Conservation (phyloP, 1,284 basidiomycete genomes). For the Malassezia caprae region DNA sequence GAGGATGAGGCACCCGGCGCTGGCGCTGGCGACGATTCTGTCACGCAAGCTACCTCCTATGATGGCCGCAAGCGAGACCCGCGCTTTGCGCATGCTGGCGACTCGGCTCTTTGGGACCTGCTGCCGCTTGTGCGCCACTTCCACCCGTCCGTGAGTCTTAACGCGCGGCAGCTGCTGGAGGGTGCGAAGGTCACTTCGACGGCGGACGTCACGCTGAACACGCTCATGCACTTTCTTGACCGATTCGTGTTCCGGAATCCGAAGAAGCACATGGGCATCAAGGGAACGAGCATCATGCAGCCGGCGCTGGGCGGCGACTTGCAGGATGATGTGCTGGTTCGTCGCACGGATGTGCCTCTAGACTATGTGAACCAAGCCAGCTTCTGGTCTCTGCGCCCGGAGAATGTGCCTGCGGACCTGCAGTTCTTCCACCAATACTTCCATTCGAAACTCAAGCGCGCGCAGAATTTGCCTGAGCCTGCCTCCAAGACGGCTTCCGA, state of each 20-base stretch:
- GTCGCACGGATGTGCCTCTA: constrained; percentile 54
- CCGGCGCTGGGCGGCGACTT: constrained; percentile 54
- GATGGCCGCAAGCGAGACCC: constrained; percentile 68
- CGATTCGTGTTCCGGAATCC: constrained; percentile 88
- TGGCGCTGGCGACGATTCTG: constrained; percentile 16
- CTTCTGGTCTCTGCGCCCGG: constrained; percentile 65
- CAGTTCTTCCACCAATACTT: constrained; percentile 47
- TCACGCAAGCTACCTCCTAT: constrained; percentile 23
- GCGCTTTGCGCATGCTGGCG: constrained; percentile 69
- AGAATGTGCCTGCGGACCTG: constrained; percentile 73
- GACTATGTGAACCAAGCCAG: constrained; percentile 63
- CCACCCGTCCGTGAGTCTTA: constrained; percentile 80
- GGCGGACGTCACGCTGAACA: constrained; percentile 82
- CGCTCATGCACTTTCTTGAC: constrained; percentile 82
- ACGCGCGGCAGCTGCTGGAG: constrained; percentile 75
- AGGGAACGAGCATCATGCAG: constrained; percentile 74
- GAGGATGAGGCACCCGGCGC: constrained; percentile 24
- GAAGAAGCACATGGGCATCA: constrained; percentile 69
- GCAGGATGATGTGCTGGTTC: constrained; percentile 52
- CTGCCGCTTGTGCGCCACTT: constrained; percentile 65
- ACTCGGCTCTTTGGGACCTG: constrained; percentile 51
- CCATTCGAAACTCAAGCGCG: constrained; percentile 39
- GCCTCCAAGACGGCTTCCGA: constrained; percentile 47
- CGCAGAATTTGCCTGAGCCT: constrained; percentile 5
- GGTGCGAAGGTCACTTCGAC: constrained; percentile 62